Evolutionary conservation across 768 basidiomycete species (phyloP).

Genomic region (Xerocomellus amylosporus): DNA sequence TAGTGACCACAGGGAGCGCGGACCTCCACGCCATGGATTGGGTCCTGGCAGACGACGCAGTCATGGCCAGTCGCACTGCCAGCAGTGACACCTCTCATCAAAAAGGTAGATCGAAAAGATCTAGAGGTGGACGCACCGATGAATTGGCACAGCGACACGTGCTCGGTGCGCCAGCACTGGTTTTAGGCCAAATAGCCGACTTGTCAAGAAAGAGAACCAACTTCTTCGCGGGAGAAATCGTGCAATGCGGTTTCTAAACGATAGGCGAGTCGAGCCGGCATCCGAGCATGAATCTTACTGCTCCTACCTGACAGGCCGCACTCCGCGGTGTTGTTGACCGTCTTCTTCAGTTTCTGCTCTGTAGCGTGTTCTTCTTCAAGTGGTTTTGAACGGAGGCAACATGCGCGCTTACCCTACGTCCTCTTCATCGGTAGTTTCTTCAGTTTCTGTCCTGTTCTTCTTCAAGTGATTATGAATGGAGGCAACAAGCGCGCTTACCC

Average conservation of each 20-base stretch:
- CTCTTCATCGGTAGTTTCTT: neutral
- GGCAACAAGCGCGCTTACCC: neutral
- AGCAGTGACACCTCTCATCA: neutral
- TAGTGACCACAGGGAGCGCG: constrained; percentile 35
- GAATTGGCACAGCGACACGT: neutral
- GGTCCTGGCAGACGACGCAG: constrained; percentile 37
- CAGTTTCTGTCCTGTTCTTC: neutral
- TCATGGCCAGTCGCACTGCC: constrained; percentile 25
- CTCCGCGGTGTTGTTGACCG: neutral
- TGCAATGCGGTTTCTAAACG: neutral
- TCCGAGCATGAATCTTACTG: neutral
- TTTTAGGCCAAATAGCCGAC: neutral
- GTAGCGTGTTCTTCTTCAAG: neutral
- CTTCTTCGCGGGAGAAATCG: constrained; percentile 8
- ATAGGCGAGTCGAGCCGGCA: neutral
- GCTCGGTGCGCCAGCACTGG: neutral
- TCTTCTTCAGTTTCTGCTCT: neutral
- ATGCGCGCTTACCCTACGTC: neutral
- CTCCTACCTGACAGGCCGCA: neutral
- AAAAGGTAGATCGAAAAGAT: neutral
- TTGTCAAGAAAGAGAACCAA: constrained; percentile 19
- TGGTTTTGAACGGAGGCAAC: neutral
- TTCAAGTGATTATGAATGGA: neutral
- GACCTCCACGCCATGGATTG: constrained; percentile 26
- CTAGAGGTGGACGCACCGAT: constrained; percentile 12